Conservation (phyloP, 495 filamentous ascomycete genomes). For the Neurospora sublineolata region DNA sequence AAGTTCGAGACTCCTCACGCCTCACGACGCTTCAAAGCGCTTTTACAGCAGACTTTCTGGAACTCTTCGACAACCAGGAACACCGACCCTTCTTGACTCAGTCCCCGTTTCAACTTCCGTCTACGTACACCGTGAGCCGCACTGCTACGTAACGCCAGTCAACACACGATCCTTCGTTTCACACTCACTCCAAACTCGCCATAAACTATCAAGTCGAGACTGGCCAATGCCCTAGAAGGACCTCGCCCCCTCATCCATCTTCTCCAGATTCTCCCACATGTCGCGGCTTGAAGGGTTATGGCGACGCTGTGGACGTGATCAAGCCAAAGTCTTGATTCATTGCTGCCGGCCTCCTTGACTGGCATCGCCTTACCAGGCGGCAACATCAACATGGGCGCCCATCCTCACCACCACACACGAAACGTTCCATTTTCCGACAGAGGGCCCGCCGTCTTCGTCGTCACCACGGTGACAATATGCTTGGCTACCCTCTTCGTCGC, state of each 20-base stretch:
- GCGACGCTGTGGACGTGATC: background rate
- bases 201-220: background rate
- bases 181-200: background rate
- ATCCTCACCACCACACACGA: background rate
- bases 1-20: background rate
- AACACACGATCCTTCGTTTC: background rate
- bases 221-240: background rate
- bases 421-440: constrained; percentile 35
- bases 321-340: constrained; percentile 1
- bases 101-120: background rate
- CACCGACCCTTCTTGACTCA: background rate
- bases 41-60: background rate
- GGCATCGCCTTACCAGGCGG: background rate
- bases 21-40: background rate
- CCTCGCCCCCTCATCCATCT: background rate
- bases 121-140: background rate
- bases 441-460: constrained; percentile 56
- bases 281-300: background rate
- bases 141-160: background rate
- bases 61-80: background rate
- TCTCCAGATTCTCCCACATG: background rate
- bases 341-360: background rate
- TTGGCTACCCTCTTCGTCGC: constrained; percentile 60
- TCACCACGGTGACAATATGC: constrained; percentile 58
- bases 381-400: constrained; percentile 1